phyloP scores from a whole-genome alignment of 495 filamentous ascomycete genomes.

The Parmelia sp. region DNA sequence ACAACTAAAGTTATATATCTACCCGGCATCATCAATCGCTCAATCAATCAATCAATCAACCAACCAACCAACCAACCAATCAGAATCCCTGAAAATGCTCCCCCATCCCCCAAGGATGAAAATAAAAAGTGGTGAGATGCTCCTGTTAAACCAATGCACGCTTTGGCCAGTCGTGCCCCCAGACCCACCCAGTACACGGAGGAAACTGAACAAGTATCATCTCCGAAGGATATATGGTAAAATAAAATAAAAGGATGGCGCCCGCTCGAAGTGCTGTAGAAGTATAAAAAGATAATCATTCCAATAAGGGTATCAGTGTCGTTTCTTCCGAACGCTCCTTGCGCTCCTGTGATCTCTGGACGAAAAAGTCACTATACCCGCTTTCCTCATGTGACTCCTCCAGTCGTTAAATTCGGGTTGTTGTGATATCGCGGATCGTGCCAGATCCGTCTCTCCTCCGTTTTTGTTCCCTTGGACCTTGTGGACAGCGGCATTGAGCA shows the following conservation, averaged over 20 bases:
- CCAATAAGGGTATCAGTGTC: slow-evolving; percentile 2
- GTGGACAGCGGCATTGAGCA: not conserved
- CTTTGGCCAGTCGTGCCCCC: not conserved
- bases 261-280: slow-evolving; percentile 22
- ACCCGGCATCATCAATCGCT: not conserved
- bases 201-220: slow-evolving; percentile 21
- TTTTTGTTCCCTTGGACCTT: not conserved
- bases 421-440: not conserved
- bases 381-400: not conserved
- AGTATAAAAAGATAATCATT: slow-evolving; percentile 8
- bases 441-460: not conserved
- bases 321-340: not conserved
- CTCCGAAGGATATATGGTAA: slow-evolving; percentile 20
- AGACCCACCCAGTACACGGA: slow-evolving; percentile 12
- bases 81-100: no score
- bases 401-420: not conserved
- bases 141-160: not conserved
- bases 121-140: not conserved
- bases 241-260: slow-evolving; percentile 3
- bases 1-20: not conserved
- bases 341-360: not conserved
- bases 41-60: no score
- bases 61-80: no score
- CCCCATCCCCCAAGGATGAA: no score
- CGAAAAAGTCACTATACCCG: not conserved